Percentiles rank a stretch among this genome's conserved stretches.
Evolutionary conservation across 1,284 basidiomycete genomes (phyloP).

Genomic region (Dichomitus squalens): DNA sequence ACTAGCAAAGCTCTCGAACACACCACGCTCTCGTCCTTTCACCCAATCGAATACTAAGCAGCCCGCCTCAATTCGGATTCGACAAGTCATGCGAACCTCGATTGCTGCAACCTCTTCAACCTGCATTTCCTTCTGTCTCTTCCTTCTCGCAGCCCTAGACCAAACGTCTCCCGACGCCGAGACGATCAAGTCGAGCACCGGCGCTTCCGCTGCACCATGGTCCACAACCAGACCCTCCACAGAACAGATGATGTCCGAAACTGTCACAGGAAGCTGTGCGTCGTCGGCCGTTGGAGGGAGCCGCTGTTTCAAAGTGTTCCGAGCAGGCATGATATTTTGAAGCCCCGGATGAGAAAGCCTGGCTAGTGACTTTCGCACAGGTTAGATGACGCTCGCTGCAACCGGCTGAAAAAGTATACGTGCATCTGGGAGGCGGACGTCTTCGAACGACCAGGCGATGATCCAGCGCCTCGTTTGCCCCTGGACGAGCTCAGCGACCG

Average conservation of each 20-base stretch:
- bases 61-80: conserved; percentile 29
- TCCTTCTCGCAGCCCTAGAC: conserved; percentile 71
- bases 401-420: conserved; percentile 32
- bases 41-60: conserved; percentile 53
- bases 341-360: conserved; percentile 49
- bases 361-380: conserved; percentile 44
- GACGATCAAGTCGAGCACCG: conserved; percentile 35
- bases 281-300: conserved; percentile 29
- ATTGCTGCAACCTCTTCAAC: conserved; percentile 4
- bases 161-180: conserved; percentile 63
- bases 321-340: conserved; percentile 53
- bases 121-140: conserved; percentile 31
- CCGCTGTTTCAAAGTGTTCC: conserved; percentile 52
- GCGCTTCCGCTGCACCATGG: background rate
- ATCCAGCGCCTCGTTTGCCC: conserved; percentile 90
- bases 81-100: conserved; percentile 24
- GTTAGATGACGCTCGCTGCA: conserved; percentile 15
- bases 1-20: conserved; percentile 73
- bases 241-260: conserved; percentile 35
- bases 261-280: conserved; percentile 15
- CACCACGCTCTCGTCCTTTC: conserved; percentile 55
- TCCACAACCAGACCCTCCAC: conserved; percentile 37
- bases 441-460: conserved; percentile 80
- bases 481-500: conserved; percentile 80
- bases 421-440: conserved; percentile 75